Base-by-base conservation (phyloP, 2,329 filamentous ascomycete species). In the Neocatenulostroma microsporum region DNA sequence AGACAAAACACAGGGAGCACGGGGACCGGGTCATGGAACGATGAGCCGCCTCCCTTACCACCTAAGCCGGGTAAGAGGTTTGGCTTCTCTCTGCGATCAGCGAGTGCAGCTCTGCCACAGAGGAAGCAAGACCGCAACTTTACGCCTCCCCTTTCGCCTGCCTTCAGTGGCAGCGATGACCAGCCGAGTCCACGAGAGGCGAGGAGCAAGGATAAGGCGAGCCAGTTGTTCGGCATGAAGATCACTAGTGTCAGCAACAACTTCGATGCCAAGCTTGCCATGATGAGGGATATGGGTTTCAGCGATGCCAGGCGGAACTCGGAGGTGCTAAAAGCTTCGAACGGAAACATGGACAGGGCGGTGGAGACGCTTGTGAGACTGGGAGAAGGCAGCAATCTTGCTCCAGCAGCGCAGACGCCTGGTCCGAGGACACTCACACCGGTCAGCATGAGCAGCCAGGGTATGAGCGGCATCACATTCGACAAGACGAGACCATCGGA, bases 281-380 rank as follows among this genome's bases (percentile, higher is more conserved):
- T 77, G 35, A 65, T 98, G 39, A 76, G 79, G 37, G 87, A 95
- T 39, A 94, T 96, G 87, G 91, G 91, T 0, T 98, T 98, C 53
- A 69, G 67, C 3, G 87, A 98, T 56, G 78, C 82, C 27, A 84
- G 82, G 50, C 77, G 83, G 41, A 96, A 95, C 54, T 71, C 77
- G 4, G 78, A 82, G 35, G 78, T 95, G 18, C 66, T 98, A 13
- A 88, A 87, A 56, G 82, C 83, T 3, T 72, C 93, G 20, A 80
- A 82, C 53, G 88, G 89, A 3, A 88, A 91, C 54, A 57, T 98
- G 40, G 86, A 95, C 49, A 82, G 78, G 58, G 79, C 89, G 0
- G 78, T 96, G 29, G 89, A 96, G 60, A 77, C 85, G 13, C 63
- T 98, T 53, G 77, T 91, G 39, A 76, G 86, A 48, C 64, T 95